Conservation (phyloP, 2,329 filamentous ascomycete genomes). For the Pseudofabraea citricarpa region DNA sequence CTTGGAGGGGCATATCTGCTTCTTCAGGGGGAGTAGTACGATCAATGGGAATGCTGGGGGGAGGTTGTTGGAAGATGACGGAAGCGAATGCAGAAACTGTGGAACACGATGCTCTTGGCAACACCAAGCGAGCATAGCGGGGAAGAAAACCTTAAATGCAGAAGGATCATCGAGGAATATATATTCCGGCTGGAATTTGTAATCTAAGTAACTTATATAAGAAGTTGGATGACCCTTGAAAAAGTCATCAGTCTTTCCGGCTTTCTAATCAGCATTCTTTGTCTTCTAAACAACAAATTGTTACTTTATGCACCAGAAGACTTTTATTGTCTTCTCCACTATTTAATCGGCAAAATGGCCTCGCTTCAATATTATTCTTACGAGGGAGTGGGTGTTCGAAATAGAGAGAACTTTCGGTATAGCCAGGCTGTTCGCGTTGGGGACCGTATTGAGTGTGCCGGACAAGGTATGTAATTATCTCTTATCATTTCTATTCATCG, state of each 20-base stretch:
- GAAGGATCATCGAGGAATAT: neutral
- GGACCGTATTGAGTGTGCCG: slow-evolving; percentile 40
- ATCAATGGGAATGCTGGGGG: neutral
- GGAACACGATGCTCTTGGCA: no score
- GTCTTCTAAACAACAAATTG: neutral
- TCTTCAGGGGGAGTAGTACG: neutral
- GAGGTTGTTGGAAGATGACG: neutral
- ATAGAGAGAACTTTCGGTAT: slow-evolving; percentile 24
- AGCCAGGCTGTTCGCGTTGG: slow-evolving; percentile 44
- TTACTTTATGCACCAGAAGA: neutral
- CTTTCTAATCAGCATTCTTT: neutral
- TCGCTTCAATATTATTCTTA: neutral
- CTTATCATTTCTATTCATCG: no score
- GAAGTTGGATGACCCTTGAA: neutral
- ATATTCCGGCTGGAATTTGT: neutral
- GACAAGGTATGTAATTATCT: slow-evolving; percentile 35
- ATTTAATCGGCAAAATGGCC: neutral
- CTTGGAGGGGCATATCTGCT: neutral
- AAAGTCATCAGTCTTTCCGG: neutral
- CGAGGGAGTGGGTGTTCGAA: neutral
- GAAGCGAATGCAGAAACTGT: neutral
- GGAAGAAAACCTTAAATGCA: no score
- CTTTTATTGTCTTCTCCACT: neutral
- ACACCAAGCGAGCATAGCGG: no score
- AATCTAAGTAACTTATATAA: neutral